Conservation (phyloP, 768 basidiomycete species). For the Brasilioporus rufonigricans region DNA sequence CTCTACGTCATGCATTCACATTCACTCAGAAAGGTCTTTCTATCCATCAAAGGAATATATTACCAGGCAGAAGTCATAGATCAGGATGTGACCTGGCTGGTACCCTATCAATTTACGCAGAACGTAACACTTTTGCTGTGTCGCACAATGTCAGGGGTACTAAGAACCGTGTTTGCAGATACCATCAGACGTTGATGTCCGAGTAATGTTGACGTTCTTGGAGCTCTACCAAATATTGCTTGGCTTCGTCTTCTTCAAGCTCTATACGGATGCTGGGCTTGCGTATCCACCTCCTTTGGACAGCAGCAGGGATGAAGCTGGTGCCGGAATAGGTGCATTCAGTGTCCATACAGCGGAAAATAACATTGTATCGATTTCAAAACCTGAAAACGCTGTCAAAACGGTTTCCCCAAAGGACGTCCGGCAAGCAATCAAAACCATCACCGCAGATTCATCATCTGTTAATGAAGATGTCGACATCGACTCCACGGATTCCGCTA, state of each 20-base stretch:
- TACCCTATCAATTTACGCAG: slow-evolving; percentile 97
- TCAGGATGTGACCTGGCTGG: slow-evolving; percentile 92
- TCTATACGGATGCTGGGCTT: slow-evolving; percentile 92
- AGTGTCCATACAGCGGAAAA: slow-evolving; percentile 55
- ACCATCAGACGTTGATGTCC: slow-evolving; percentile 92
- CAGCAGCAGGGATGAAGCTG: slow-evolving; percentile 73
- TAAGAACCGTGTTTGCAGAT: slow-evolving; percentile 49
- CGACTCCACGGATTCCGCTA: slow-evolving; percentile 31
- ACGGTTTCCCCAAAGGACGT: slow-evolving; percentile 57
- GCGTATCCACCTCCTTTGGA: slow-evolving; percentile 96
- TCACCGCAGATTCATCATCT: slow-evolving; percentile 26
- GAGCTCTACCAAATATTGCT: slow-evolving; percentile 97
- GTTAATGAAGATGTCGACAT: slow-evolving; percentile 39
- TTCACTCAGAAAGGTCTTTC: slow-evolving; percentile 84
- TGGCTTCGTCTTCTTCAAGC: slow-evolving; percentile 94
- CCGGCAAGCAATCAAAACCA: slow-evolving; percentile 47
- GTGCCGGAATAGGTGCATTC: slow-evolving; percentile 88
- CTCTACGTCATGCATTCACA: slow-evolving; percentile 88
- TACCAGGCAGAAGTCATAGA: slow-evolving; percentile 96
- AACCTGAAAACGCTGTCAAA: slow-evolving; percentile 19
- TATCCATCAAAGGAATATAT: slow-evolving; percentile 97
- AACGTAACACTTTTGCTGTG: slow-evolving; percentile 48
- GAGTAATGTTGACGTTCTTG: slow-evolving; percentile 97
- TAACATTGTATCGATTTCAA: slow-evolving; percentile 18
- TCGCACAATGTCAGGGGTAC: slow-evolving; percentile 1